phyloP scores from a whole-genome alignment of 129 eudicot species.

The Cynara cardunculus region DNA sequence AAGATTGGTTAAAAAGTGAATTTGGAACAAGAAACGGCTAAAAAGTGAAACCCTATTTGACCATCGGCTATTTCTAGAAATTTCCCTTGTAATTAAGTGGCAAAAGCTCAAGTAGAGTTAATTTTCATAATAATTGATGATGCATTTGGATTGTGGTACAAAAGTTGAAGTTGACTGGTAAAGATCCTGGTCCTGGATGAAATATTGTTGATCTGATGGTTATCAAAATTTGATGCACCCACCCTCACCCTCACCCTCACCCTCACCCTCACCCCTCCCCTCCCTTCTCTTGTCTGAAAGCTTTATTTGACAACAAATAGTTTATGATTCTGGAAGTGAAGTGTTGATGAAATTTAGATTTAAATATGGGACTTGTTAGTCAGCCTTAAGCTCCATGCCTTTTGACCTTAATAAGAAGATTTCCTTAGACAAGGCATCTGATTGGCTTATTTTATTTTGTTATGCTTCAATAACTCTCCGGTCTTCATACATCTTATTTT shows the following conservation, averaged over 20 bases:
- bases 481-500: too few species aligned
- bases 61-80: too few species aligned
- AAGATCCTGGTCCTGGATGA: constrained; percentile 35
- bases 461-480: not conserved
- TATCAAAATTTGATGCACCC: constrained; percentile 13
- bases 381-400: constrained; percentile 30
- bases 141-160: not conserved
- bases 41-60: too few species aligned
- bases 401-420: constrained; percentile 16
- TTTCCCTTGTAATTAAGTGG: too few species aligned
- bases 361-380: constrained; percentile 26
- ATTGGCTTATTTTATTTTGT: not conserved
- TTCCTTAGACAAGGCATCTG: not conserved
- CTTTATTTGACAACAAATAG: constrained; percentile 32
- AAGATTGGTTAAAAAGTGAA: too few species aligned
- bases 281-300: constrained; percentile 10
- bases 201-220: constrained; percentile 31
- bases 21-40: too few species aligned
- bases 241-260: not conserved
- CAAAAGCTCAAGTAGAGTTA: not conserved
- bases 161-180: constrained; percentile 14
- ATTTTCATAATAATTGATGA: not conserved
- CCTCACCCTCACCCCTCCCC: too few species aligned
- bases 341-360: constrained; percentile 23
- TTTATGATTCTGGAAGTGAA: constrained; percentile 22